Conservation (phyloP, 495 filamentous ascomycete genomes). For the Aspergillus carlsbadensis region DNA sequence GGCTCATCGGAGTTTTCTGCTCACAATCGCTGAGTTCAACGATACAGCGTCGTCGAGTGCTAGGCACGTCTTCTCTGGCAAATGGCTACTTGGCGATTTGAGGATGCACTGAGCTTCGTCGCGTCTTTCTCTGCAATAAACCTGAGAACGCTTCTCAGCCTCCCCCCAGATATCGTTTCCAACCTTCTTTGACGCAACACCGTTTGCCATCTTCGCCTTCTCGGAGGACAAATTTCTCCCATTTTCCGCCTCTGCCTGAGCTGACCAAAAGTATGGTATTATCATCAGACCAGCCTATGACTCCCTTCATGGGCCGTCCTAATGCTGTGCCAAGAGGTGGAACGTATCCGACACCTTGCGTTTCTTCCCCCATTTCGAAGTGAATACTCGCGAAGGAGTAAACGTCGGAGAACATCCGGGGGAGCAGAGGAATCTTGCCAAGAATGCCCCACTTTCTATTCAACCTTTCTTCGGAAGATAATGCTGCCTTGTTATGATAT, state of each 20-base stretch:
- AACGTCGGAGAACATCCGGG: constrained; percentile 77
- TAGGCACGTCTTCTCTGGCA: background rate
- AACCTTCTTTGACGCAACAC: constrained; percentile 66
- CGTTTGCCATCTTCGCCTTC: constrained; percentile 63
- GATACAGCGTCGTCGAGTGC: background rate
- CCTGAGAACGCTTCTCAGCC: constrained; percentile 26
- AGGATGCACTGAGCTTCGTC: background rate
- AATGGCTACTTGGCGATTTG: background rate
- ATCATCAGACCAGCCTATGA: constrained; percentile 74
- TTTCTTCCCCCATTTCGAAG: constrained; percentile 78
- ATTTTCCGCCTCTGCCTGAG: constrained; percentile 75
- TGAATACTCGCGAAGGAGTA: constrained; percentile 73
- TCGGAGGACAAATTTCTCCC: constrained; percentile 77
- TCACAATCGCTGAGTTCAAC: background rate
- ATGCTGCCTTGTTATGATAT: constrained; percentile 36
- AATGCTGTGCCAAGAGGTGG: constrained; percentile 46
- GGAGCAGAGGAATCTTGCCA: constrained; percentile 73
- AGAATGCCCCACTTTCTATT: constrained; percentile 79
- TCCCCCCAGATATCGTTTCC: constrained; percentile 73
- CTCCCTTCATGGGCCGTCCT: constrained; percentile 66
- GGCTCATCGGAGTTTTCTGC: background rate
- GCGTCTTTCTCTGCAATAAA: background rate
- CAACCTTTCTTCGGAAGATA: constrained; percentile 43
- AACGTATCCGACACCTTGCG: constrained; percentile 39
- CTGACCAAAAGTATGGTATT: constrained; percentile 70